These are phyloP conservation scores for Nemania sp. DNA, from an alignment of 2,329 filamentous ascomycete species.

Conservation along the genomic window DNA sequence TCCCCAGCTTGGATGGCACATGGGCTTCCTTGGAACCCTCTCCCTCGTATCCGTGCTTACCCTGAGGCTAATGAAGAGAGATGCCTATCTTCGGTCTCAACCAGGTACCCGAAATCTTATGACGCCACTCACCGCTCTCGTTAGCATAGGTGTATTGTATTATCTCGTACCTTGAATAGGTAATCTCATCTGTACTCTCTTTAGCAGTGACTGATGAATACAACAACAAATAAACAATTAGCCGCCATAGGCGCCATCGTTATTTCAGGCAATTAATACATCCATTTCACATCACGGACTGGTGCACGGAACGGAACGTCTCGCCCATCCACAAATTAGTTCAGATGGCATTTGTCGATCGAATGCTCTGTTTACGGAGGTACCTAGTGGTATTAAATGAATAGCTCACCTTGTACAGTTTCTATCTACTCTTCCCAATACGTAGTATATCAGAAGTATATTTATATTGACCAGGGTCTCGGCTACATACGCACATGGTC, in stretches of 20 bases:
- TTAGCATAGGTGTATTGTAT: too few relatives aligned
- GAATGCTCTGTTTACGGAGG: slow-evolving; percentile 1
- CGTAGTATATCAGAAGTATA: not conserved
- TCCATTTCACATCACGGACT: slow-evolving; percentile 8
- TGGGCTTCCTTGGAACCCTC: too few relatives aligned
- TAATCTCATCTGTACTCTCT: not conserved
- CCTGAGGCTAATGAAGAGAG: not conserved
- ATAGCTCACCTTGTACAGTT: not conserved
- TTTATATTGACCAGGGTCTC: slow-evolving; percentile 24
- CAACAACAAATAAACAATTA: slow-evolving; percentile 6
- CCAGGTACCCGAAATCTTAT: slow-evolving; percentile 13
- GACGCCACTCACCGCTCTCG: slow-evolving; percentile 20
- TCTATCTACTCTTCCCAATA: not conserved
- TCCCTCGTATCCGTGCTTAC: too few relatives aligned
- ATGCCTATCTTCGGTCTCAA: too few relatives aligned
- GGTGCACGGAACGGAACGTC: slow-evolving; percentile 29
- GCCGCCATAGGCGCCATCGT: slow-evolving; percentile 16
- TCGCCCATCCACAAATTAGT: slow-evolving; percentile 21
- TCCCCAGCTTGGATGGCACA: slow-evolving; percentile 4
- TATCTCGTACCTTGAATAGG: slow-evolving; percentile 4
- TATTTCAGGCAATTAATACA: not conserved
- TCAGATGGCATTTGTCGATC: slow-evolving; percentile 14
- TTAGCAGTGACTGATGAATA: not conserved
- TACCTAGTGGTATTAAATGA: slow-evolving; percentile 13
- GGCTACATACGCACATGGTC: slow-evolving; percentile 15